Percentiles rank a stretch among this genome's conserved stretches.
These are phyloP conservation scores for Phytophthora ramorum DNA, from an alignment of 352 stramenopile species.

Conservation along the genomic window DNA sequence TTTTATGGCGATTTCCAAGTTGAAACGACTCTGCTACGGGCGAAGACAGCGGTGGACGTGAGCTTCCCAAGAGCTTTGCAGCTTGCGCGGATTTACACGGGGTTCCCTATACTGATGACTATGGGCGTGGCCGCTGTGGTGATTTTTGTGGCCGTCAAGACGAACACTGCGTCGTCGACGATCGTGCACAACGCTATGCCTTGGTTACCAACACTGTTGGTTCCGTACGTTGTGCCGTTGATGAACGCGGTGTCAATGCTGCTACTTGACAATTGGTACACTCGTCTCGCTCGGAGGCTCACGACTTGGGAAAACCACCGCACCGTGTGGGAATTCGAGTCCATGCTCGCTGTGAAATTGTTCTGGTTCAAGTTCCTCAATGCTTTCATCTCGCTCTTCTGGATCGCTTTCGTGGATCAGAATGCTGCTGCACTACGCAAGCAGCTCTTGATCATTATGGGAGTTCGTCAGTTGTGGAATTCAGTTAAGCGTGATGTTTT, in stretches of 20 bases:
- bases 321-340: conserved; percentile 81
- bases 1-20: conserved; percentile 84
- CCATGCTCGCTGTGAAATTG: conserved; percentile 77
- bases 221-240: conserved; percentile 64
- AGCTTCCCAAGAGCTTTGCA: conserved; percentile 71
- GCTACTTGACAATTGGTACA: conserved; percentile 79
- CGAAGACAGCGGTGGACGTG: conserved; percentile 54
- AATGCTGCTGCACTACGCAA: conserved; percentile 57
- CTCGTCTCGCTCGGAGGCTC: conserved; percentile 54
- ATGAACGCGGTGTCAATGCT: conserved; percentile 78
- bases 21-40: conserved; percentile 38
- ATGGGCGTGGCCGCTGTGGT: conserved; percentile 59
- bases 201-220: conserved; percentile 47
- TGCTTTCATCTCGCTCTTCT: conserved; percentile 84
- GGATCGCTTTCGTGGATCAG: conserved; percentile 75
- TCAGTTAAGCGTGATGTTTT: conserved; percentile 57
- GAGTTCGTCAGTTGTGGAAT: conserved; percentile 76
- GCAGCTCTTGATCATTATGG: conserved; percentile 78
- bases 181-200: conserved; percentile 38
- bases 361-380: conserved; percentile 90
- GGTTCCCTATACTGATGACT: conserved; percentile 56
- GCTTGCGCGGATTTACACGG: conserved; percentile 63
- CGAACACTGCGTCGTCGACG: conserved; percentile 34
- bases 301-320: conserved; percentile 85
- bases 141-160: conserved; percentile 70